Base-by-base conservation (phyloP, 139 green algal genomes). In the Coelastrella sp. region DNA sequence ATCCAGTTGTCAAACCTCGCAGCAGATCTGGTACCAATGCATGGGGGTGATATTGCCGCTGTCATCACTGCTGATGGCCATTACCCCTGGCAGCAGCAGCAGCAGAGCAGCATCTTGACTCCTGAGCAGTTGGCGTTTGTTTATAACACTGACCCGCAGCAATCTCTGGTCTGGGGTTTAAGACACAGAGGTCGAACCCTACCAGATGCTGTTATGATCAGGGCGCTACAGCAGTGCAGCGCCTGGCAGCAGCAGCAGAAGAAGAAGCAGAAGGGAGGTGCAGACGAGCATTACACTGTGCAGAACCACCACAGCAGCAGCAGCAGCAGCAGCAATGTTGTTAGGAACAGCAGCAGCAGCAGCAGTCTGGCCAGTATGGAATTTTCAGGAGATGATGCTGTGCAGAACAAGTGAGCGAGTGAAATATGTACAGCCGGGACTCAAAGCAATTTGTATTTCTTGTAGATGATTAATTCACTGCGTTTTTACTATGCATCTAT, bases 121-220 rank as follows among this genome's bases (percentile, higher is more conserved):
- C 79, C 20, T 4, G 79, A 85, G 56, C 57, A 85, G 79, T 20
- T 85, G 20, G 79, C 79, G 4, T 85, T 85, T 72, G 79, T 85
- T 20, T 85, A 85, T 70, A 25, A 72, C 19, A 24, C 17, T 11
- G 24, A 85, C 20, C 79, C 60, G 8, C 57, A 85, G 57, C 79
- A 61, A 24, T 24, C 24, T 17, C 17, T 85, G 20, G 57, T 85
- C 17, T 63, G 58, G 57, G 56, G 60, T 61, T 17, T 85, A 4
- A 85, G 79, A 24, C 79, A 22, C 19, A 72, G 79, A 22, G 79
- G 79, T 24, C n/a, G 57, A 49, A 85, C 79, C 6, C 56, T 85
- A 57, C 57, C 79, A 15, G 79, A 68, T 61, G 19, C 6, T 9
- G 7, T 85, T 5, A 56, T 85, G 20, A 11, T n/a, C 19, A 85